phyloP scores from a whole-genome alignment of 208 protist species.

The Trypanosoma platydactyli region DNA sequence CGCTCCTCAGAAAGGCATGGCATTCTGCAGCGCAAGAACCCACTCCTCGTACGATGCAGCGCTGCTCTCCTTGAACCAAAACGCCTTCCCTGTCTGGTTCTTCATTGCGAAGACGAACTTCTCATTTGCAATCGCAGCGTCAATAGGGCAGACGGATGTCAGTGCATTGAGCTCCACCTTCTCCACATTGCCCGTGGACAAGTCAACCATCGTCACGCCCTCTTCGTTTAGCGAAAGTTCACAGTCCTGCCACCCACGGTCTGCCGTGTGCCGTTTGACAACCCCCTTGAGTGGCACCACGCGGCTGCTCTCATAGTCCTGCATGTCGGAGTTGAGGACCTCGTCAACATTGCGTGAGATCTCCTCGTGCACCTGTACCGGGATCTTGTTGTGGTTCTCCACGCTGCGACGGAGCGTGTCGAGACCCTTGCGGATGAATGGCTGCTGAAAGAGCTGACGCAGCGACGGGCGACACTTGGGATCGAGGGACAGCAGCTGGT shows the following conservation, averaged over 20 bases:
- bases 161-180: slow-evolving; percentile 49
- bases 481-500: slow-evolving; percentile 62
- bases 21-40: slow-evolving; percentile 62
- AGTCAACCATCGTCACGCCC: slow-evolving; percentile 45
- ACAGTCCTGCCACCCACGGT: slow-evolving; percentile 78
- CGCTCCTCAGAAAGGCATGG: slow-evolving; percentile 35
- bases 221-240: slow-evolving; percentile 56
- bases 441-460: slow-evolving; percentile 63
- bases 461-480: slow-evolving; percentile 59
- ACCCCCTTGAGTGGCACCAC: slow-evolving; percentile 42
- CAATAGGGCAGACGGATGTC: slow-evolving; percentile 86
- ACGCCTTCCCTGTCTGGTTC: slow-evolving; percentile 79
- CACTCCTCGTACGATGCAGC: slow-evolving; percentile 56
- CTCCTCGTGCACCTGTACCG: slow-evolving; percentile 49
- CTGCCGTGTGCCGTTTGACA: slow-evolving; percentile 73
- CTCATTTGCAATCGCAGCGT: slow-evolving; percentile 66
- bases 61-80: slow-evolving; percentile 70
- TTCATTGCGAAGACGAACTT: slow-evolving; percentile 85
- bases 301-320: slow-evolving; percentile 36
- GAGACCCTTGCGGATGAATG: slow-evolving; percentile 60
- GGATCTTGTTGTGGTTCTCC: slow-evolving; percentile 69
- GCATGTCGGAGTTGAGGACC: slow-evolving; percentile 40
- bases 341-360: slow-evolving; percentile 63
- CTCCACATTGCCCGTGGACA: slow-evolving; percentile 45
- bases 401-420: slow-evolving; percentile 78